Evolutionary conservation across 2,329 filamentous ascomycete species (phyloP).

Genomic region (Penicillium oxalicum): DNA sequence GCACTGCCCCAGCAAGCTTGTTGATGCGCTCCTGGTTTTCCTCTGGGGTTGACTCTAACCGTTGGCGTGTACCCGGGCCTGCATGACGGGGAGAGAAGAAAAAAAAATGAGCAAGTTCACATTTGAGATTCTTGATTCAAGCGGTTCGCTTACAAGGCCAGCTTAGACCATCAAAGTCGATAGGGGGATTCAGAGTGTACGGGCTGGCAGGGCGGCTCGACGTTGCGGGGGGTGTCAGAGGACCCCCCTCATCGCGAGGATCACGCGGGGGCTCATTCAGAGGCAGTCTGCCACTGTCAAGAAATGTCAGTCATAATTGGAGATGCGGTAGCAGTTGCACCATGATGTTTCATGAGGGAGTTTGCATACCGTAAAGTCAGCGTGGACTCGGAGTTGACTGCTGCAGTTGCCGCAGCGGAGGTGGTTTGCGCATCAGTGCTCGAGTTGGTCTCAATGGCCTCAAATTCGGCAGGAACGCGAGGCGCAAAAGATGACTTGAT

Average conservation of each 20-base stretch:
- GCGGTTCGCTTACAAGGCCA: slow-evolving; percentile 44
- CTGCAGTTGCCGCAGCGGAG: slow-evolving; percentile 12
- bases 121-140: not conserved
- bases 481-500: slow-evolving; percentile 53
- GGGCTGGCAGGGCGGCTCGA: slow-evolving; percentile 47
- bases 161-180: slow-evolving; percentile 49
- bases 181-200: slow-evolving; percentile 45
- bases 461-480: slow-evolving; percentile 28
- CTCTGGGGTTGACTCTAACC: slow-evolving; percentile 53
- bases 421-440: slow-evolving; percentile 14
- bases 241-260: slow-evolving; percentile 46
- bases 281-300: slow-evolving; percentile 19
- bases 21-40: slow-evolving; percentile 52
- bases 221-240: slow-evolving; percentile 48
- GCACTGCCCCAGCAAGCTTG: slow-evolving; percentile 58
- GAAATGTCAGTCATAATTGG: slow-evolving; percentile 4
- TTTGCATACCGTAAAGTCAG: slow-evolving; percentile 23
- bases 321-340: not conserved
- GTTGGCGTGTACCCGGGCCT: slow-evolving; percentile 45
- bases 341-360: too few relatives aligned
- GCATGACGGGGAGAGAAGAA: not conserved
- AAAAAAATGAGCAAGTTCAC: slow-evolving; percentile 1
- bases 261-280: slow-evolving; percentile 49
- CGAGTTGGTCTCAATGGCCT: slow-evolving; percentile 16
- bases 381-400: slow-evolving; percentile 12